Evolutionary conservation across 306 rosid genomes (phyloP).

Genomic region (Lagenaria siceraria): DNA sequence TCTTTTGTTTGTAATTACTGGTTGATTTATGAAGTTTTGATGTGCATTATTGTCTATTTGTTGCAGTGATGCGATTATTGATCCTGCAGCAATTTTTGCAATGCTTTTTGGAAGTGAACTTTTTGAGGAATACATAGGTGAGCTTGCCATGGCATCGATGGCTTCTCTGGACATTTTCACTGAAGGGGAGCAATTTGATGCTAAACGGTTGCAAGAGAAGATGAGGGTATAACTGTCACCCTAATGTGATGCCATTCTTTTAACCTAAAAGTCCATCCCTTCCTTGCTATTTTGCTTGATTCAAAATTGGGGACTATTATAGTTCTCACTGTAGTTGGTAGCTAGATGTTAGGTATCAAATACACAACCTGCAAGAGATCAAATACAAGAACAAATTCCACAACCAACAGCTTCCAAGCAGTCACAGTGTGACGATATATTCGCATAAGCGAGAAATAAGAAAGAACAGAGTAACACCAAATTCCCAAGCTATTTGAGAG

Average conservation of each 20-base stretch:
- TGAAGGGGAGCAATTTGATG: conserved; percentile 81
- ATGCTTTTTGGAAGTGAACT: conserved; percentile 99
- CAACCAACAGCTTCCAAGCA: no score
- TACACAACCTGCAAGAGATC: no score
- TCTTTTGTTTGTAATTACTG: not conserved
- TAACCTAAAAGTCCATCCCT: not conserved
- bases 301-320: not conserved
- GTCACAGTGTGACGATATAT: no score
- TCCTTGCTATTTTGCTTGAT: not conserved
- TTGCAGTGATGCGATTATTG: conserved; percentile 84
- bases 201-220: conserved; percentile 80
- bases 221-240: conserved; percentile 55
- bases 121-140: conserved; percentile 95
- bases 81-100: conserved; percentile 97
- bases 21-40: conserved; percentile 13
- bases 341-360: no score
- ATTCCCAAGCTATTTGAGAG: no score
- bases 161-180: conserved; percentile 77
- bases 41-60: not conserved
- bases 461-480: no score
- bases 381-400: no score
- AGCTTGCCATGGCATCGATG: conserved; percentile 98
- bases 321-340: not conserved
- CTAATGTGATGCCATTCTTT: not conserved
- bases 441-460: no score